phyloP scores from a whole-genome alignment of 2,329 filamentous ascomycete genomes.

The Thielaviopsis euricoi region DNA sequence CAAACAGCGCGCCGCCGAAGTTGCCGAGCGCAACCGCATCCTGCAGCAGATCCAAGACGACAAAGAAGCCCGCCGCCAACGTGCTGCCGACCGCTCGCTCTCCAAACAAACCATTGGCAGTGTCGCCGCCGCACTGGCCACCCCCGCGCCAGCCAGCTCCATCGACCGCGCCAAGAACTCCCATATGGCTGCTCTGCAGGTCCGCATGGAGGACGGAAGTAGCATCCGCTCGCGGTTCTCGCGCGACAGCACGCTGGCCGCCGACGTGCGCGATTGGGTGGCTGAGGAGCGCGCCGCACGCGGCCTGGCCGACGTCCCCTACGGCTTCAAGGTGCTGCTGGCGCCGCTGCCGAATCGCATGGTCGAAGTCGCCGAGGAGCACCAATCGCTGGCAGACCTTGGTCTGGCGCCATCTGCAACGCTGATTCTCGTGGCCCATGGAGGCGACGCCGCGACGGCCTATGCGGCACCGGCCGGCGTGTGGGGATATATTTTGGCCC shows the following conservation, averaged over 20 bases:
- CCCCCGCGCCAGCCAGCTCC: slow-evolving; percentile 20
- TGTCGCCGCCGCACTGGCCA: slow-evolving; percentile 18
- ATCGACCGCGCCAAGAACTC: slow-evolving; percentile 16
- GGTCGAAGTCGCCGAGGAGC: slow-evolving; percentile 62
- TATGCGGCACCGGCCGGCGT: slow-evolving; percentile 20
- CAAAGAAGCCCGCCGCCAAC: slow-evolving; percentile 47
- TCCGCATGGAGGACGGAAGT: slow-evolving; percentile 71
- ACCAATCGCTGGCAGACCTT: slow-evolving; percentile 47
- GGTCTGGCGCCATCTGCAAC: slow-evolving; percentile 67
- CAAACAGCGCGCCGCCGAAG: slow-evolving; percentile 41
- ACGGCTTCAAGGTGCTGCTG: slow-evolving; percentile 70
- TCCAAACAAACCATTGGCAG: slow-evolving; percentile 18
- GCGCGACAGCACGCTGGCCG: slow-evolving; percentile 41
- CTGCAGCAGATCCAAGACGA: slow-evolving; percentile 63
- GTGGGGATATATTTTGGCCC: slow-evolving; percentile 18
- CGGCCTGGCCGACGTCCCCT: slow-evolving; percentile 33
- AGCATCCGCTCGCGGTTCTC: slow-evolving; percentile 60
- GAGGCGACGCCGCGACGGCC: slow-evolving; percentile 26
- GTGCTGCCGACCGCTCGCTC: slow-evolving; percentile 19
- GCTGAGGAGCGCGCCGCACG: slow-evolving; percentile 43
- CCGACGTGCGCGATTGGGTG: slow-evolving; percentile 62
- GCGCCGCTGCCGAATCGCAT: slow-evolving; percentile 60
- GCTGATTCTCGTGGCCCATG: slow-evolving; percentile 61
- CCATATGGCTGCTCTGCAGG: slow-evolving; percentile 43
- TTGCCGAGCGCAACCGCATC: slow-evolving; percentile 49